Percentiles rank a stretch among this genome's conserved stretches.
Conservation (phyloP, 108 stramenopile genomes). For the Pseudonitzschia pungens region DNA sequence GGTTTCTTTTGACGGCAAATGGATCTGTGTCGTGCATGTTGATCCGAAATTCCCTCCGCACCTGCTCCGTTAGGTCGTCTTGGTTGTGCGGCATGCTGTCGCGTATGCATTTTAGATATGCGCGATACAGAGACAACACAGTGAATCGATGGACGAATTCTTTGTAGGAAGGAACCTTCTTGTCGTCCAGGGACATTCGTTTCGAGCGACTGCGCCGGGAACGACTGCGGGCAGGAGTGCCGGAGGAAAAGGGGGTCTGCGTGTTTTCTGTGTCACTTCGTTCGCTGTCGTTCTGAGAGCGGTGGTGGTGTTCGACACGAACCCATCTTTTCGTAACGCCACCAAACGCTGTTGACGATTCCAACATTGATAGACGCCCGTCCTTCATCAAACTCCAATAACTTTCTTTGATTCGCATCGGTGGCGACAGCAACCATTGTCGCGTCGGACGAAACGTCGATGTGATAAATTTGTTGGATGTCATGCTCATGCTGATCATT, state of each 20-base stretch:
- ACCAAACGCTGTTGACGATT: background rate
- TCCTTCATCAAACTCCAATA: background rate
- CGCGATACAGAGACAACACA: conserved; percentile 63
- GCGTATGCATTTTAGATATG: conserved; percentile 53
- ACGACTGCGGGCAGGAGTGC: background rate
- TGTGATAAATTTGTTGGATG: background rate
- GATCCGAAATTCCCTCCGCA: conserved; percentile 42
- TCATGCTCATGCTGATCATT: background rate
- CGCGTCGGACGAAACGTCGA: background rate
- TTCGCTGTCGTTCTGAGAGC: background rate
- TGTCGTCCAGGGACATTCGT: background rate
- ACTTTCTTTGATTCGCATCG: background rate
- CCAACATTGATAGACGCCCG: background rate
- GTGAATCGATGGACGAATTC: conserved; percentile 72
- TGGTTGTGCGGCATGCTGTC: conserved; percentile 36
- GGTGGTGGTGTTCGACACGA: background rate
- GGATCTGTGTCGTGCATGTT: conserved; percentile 53
- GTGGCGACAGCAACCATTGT: background rate
- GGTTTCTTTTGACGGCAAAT: conserved; percentile 47
- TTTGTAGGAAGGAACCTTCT: conserved; percentile 57
- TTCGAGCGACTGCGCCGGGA: background rate
- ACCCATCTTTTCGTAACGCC: background rate
- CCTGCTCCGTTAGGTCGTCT: conserved; percentile 27
- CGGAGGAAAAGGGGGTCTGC: background rate
- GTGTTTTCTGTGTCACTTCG: background rate